These are phyloP conservation scores for Suaeda aralocaspica DNA, from an alignment of 148 eudicot genomes.

Conservation along the genomic window DNA sequence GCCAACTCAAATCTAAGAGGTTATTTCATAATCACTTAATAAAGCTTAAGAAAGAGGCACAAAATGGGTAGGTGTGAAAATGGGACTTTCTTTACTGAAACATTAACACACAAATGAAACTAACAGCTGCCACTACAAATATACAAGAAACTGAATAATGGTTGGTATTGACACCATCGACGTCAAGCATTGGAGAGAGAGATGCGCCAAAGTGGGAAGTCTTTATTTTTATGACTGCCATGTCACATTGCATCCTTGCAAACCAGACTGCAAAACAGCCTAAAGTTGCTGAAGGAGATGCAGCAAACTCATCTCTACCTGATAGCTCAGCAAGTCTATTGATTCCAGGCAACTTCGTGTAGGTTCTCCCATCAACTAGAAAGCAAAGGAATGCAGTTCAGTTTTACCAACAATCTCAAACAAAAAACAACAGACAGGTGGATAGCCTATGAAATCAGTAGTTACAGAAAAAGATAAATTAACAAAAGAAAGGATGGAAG, in stretches of 20 bases:
- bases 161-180: not conserved
- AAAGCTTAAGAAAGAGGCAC: constrained; percentile 9
- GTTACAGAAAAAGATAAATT: no score
- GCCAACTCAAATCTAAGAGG: constrained; percentile 17
- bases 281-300: constrained; percentile 10
- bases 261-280: not conserved
- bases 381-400: constrained; percentile 1
- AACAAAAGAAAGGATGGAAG: no score
- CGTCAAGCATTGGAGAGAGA: constrained; percentile 4
- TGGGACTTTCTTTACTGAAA: constrained; percentile 17
- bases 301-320: constrained; percentile 6
- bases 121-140: constrained; percentile 27
- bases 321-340: constrained; percentile 1
- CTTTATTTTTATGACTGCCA: constrained; percentile 13
- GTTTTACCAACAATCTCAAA: not conserved
- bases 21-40: not conserved
- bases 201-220: constrained; percentile 7
- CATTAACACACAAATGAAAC: constrained; percentile 15
- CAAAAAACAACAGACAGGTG: not conserved
- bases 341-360: constrained; percentile 4
- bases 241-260: not conserved
- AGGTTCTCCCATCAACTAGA: constrained; percentile 22
- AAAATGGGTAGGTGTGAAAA: not conserved
- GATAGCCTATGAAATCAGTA: no score
- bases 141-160: constrained; percentile 21